Conservation (phyloP, 2,329 filamentous ascomycete species). For the Alternaria panax region DNA sequence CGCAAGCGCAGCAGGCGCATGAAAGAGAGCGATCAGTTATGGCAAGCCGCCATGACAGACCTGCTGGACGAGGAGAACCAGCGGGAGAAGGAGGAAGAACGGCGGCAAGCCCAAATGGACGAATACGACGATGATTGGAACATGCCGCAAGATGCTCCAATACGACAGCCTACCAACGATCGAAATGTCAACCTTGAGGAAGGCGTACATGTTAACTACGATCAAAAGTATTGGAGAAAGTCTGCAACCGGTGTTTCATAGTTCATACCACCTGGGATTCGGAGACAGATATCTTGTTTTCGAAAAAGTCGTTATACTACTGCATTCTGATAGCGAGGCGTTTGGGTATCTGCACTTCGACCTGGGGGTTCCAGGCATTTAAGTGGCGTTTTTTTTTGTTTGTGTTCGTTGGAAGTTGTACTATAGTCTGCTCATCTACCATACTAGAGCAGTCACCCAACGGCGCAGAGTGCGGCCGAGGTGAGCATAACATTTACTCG, state of each 20-base stretch:
- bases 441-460: not conserved
- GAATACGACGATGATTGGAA: conserved; percentile 32
- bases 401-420: conserved; percentile 25
- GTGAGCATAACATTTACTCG: conserved; percentile 1
- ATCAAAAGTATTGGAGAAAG: conserved; percentile 65
- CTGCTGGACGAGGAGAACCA: conserved; percentile 53
- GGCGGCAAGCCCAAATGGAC: conserved; percentile 25
- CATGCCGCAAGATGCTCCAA: conserved; percentile 29
- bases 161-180: conserved; percentile 40
- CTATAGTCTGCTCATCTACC: conserved; percentile 13
- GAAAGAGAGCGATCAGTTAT: conserved; percentile 59
- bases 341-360: conserved; percentile 38
- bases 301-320: conserved; percentile 17
- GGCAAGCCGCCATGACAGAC: conserved; percentile 64
- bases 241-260: conserved; percentile 41
- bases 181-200: conserved; percentile 42
- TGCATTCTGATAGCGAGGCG: conserved; percentile 51
- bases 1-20: conserved; percentile 51
- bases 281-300: not conserved
- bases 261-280: not conserved
- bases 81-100: conserved; percentile 35
- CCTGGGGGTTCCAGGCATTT: conserved; percentile 32
- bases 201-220: conserved; percentile 64
- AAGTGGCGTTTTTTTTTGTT: conserved; percentile 24
- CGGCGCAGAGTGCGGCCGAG: not conserved